Percentiles rank a stretch among this genome's conserved stretches.
phyloP scores from a whole-genome alignment of 2,329 filamentous ascomycete species.

The Colletotrichum tamarilloi region DNA sequence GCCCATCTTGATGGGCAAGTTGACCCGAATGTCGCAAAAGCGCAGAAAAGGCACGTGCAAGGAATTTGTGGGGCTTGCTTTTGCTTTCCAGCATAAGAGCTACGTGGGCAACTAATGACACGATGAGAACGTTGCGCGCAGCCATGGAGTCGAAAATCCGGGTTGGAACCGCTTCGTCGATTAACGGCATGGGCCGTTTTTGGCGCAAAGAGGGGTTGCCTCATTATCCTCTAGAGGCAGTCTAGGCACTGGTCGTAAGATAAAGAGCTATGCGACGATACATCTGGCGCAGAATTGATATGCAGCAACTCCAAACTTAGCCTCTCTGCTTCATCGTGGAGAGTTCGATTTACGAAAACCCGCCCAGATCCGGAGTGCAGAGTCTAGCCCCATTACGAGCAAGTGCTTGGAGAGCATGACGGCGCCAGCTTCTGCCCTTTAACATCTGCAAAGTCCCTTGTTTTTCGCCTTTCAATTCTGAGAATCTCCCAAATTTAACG shows the following conservation, averaged over 20 bases:
- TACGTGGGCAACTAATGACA: background rate
- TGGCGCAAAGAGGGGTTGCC: constrained; percentile 2
- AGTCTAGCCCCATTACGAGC: background rate
- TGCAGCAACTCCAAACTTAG: background rate
- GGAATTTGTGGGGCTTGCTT: constrained; percentile 2
- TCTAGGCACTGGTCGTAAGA: background rate
- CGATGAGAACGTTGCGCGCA: background rate
- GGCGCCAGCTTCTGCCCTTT: no score
- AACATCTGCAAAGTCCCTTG: no score
- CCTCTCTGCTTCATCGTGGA: background rate
- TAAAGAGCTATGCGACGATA: background rate
- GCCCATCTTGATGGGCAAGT: background rate
- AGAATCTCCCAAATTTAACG: no score
- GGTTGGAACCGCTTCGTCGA: constrained; percentile 14
- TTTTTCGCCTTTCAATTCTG: no score
- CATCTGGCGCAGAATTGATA: background rate
- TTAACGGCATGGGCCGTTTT: constrained; percentile 4
- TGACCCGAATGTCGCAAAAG: background rate
- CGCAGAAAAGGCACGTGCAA: background rate
- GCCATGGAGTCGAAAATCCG: background rate
- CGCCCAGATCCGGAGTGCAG: background rate
- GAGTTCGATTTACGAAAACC: background rate
- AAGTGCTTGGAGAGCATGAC: no score
- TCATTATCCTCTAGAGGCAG: background rate
- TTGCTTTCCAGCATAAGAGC: background rate